Conservation (phyloP, 2,329 filamentous ascomycete species). For the Talaromyces sp. region DNA sequence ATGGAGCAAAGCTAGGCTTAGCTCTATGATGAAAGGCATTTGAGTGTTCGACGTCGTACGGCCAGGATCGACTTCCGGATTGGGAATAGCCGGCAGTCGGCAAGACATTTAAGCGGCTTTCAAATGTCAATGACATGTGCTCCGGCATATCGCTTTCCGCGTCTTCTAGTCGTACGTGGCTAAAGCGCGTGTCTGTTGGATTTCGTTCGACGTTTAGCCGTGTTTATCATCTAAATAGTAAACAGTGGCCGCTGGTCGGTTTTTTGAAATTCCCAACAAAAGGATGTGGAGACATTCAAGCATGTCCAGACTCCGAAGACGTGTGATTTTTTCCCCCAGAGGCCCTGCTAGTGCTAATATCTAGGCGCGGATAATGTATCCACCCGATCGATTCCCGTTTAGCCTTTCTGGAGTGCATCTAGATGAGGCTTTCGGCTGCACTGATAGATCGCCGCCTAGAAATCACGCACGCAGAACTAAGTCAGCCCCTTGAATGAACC, state of each 20-base stretch:
- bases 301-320: too few species aligned
- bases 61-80: not conserved
- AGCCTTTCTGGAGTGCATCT: too few species aligned
- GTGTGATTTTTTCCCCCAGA: not conserved
- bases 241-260: not conserved
- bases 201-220: not conserved
- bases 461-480: not conserved
- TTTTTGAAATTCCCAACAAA: not conserved
- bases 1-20: not conserved
- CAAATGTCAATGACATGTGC: not conserved
- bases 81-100: not conserved
- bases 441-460: not conserved
- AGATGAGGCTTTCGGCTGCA: not conserved
- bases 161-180: not conserved
- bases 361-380: too few species aligned
- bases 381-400: too few species aligned
- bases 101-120: not conserved
- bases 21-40: not conserved
- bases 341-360: too few species aligned
- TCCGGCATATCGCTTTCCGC: not conserved
- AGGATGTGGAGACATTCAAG: too few species aligned
- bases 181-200: not conserved
- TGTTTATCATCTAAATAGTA: not conserved
- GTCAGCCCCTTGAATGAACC: not conserved
- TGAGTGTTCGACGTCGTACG: not conserved